These are phyloP conservation scores for Cyberlindnera xishuangbannaensis DNA, from an alignment of 805 yeast genomes.

Conservation along the genomic window DNA sequence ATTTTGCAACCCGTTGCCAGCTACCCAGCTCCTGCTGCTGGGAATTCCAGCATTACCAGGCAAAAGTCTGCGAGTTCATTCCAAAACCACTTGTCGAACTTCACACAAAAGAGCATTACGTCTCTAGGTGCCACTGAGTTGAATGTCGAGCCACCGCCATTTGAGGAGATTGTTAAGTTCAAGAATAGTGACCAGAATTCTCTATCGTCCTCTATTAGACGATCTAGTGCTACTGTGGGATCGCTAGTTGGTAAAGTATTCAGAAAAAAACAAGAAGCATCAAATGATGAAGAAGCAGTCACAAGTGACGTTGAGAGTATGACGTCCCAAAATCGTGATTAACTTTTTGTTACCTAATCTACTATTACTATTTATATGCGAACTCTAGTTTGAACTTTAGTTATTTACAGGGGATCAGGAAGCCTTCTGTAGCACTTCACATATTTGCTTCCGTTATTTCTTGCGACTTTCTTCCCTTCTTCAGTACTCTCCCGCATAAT, in stretches of 20 bases:
- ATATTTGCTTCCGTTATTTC: slow-evolving; percentile 84
- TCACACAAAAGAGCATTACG: slow-evolving; percentile 7
- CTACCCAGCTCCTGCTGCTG: slow-evolving; percentile 17
- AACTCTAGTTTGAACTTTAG: slow-evolving; percentile 3
- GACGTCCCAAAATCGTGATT: slow-evolving; percentile 2
- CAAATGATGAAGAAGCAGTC: slow-evolving; percentile 26
- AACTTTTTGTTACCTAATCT: neutral
- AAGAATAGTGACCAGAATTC: slow-evolving; percentile 26
- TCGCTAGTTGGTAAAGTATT: slow-evolving; percentile 29
- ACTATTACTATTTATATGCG: neutral
- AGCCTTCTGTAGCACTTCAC: slow-evolving; percentile 82
- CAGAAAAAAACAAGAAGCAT: slow-evolving; percentile 18
- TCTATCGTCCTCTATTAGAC: slow-evolving; percentile 31
- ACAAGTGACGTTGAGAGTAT: slow-evolving; percentile 19
- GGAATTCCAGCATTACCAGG: slow-evolving; percentile 9
- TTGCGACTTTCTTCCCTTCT: slow-evolving; percentile 93
- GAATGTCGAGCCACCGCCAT: slow-evolving; percentile 33
- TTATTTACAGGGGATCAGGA: slow-evolving; percentile 42
- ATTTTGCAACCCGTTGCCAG: slow-evolving; percentile 19
- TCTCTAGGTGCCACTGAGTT: slow-evolving; percentile 12
- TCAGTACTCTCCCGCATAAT: slow-evolving; percentile 93
- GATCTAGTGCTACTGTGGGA: slow-evolving; percentile 38
- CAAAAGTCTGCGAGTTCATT: slow-evolving; percentile 22
- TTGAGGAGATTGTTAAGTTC: slow-evolving; percentile 31
- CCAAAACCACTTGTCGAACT: slow-evolving; percentile 18